These are phyloP conservation scores for Thermoascus crustaceus DNA, from an alignment of 2,329 filamentous ascomycete species.

Conservation along the genomic window DNA sequence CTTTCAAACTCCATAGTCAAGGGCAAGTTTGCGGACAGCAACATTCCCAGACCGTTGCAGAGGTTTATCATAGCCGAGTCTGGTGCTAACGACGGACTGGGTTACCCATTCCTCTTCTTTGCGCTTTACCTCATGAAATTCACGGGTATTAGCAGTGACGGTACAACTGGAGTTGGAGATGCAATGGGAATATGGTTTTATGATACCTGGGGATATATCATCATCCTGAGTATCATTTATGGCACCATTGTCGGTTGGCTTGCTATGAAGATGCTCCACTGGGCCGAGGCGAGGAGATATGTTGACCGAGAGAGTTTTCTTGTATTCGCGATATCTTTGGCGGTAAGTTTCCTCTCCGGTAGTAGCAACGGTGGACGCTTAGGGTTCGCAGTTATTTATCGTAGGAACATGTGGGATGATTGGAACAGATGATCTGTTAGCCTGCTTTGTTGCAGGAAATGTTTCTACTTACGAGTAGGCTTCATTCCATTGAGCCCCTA, in stretches of 20 bases:
- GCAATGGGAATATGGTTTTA: constrained; percentile 71
- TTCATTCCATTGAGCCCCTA: not conserved
- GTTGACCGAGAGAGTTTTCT: constrained; percentile 75
- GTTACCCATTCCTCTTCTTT: constrained; percentile 74
- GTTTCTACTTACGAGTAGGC: constrained; percentile 12
- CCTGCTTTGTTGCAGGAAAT: constrained; percentile 21
- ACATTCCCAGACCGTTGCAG: constrained; percentile 68
- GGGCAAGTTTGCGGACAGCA: constrained; percentile 77
- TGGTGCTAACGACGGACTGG: constrained; percentile 73
- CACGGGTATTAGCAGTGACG: constrained; percentile 45
- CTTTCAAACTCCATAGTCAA: constrained; percentile 77
- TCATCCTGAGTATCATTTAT: constrained; percentile 64
- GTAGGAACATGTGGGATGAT: constrained; percentile 18
- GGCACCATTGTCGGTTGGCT: constrained; percentile 66
- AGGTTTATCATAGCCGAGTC: constrained; percentile 68
- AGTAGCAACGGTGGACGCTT: not conserved
- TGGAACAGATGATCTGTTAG: constrained; percentile 19
- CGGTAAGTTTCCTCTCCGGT: constrained; percentile 39
- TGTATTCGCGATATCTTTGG: constrained; percentile 69
- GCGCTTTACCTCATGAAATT: constrained; percentile 72
- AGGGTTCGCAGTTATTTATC: constrained; percentile 2
- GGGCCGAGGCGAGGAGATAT: constrained; percentile 64
- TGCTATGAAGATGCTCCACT: constrained; percentile 68
- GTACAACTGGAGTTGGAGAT: constrained; percentile 46
- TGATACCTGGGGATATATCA: constrained; percentile 71